These are phyloP conservation scores for Apostasia ramifera DNA, from an alignment of 106 monocot species.

Conservation along the genomic window DNA sequence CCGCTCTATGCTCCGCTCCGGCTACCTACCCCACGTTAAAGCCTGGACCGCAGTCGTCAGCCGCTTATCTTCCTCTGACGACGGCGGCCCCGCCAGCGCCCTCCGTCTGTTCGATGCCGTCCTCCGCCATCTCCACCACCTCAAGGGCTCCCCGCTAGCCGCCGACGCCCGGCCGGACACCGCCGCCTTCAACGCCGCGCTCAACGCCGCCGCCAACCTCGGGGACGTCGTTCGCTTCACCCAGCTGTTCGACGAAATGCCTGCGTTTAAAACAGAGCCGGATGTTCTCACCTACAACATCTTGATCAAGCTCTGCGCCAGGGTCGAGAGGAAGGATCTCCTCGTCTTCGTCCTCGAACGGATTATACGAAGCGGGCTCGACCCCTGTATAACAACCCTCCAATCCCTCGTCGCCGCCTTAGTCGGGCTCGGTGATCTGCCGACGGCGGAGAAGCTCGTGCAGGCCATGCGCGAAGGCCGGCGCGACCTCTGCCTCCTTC, in stretches of 20 bases:
- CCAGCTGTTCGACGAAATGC: slow-evolving; percentile 73
- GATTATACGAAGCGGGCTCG: slow-evolving; percentile 29
- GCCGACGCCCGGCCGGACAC: slow-evolving; percentile 59
- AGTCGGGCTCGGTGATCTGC: slow-evolving; percentile 71
- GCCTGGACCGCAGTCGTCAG: slow-evolving; percentile 70
- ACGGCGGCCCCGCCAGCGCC: slow-evolving; percentile 43
- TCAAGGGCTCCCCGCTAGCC: slow-evolving; percentile 7
- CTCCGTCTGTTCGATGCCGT: slow-evolving; percentile 62
- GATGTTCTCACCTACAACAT: slow-evolving; percentile 82
- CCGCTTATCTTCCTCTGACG: slow-evolving; percentile 44
- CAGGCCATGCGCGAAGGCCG: slow-evolving; percentile 77
- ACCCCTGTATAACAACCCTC: slow-evolving; percentile 64
- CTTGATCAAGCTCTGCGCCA: slow-evolving; percentile 72
- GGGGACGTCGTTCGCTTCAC: slow-evolving; percentile 49
- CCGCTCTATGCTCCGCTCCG: slow-evolving; percentile 38
- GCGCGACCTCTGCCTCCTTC: slow-evolving; percentile 45
- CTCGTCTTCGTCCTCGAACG: slow-evolving; percentile 38
- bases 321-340: slow-evolving; percentile 70
- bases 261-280: slow-evolving; percentile 27
- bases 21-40: slow-evolving; percentile 73
- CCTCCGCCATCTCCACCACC: slow-evolving; percentile 27
- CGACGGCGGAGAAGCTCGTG: slow-evolving; percentile 60
- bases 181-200: slow-evolving; percentile 73
- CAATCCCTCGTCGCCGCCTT: slow-evolving; percentile 85
- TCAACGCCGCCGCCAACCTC: slow-evolving; percentile 80